These are phyloP conservation scores for Lachnellula occidentalis DNA, from an alignment of 2,329 filamentous ascomycete genomes.

Conservation along the genomic window DNA sequence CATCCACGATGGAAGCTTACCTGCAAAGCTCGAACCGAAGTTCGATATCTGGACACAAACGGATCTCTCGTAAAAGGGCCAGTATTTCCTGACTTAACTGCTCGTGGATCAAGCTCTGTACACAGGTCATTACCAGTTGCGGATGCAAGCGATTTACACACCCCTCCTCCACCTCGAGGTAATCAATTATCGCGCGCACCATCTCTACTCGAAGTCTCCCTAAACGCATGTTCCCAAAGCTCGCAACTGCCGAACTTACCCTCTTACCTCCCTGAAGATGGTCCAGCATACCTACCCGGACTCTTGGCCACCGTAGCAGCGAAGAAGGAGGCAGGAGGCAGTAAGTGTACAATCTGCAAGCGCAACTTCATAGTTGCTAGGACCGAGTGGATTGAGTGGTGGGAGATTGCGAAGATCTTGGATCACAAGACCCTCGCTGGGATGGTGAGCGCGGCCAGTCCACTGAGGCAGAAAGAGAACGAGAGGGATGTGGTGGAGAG, in stretches of 20 bases:
- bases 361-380: conserved; percentile 45
- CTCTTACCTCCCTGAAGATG: conserved; percentile 17
- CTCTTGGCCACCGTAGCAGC: conserved; percentile 27
- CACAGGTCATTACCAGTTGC: conserved; percentile 16
- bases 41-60: conserved; percentile 26
- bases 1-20: conserved; percentile 23
- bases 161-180: conserved; percentile 16
- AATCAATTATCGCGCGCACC: conserved; percentile 22
- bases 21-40: conserved; percentile 26
- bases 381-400: conserved; percentile 60
- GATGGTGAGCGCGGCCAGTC: conserved; percentile 19
- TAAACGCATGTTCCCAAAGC: conserved; percentile 22
- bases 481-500: conserved; percentile 29
- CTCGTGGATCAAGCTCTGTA: not conserved
- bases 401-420: conserved; percentile 34
- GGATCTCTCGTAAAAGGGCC: conserved; percentile 27
- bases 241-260: conserved; percentile 22
- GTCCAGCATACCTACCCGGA: conserved; percentile 19
- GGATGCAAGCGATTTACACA: conserved; percentile 10
- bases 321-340: conserved; percentile 43
- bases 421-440: conserved; percentile 7
- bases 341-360: conserved; percentile 47
- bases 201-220: conserved; percentile 29
- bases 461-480: conserved; percentile 22
- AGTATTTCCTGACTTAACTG: conserved; percentile 12